A percentile compares a stretch with the other conserved stretches of the same genome.
These are phyloP conservation scores for Schwanniomyces occidentalis DNA, from an alignment of 805 yeast species.

Conservation along the genomic window DNA sequence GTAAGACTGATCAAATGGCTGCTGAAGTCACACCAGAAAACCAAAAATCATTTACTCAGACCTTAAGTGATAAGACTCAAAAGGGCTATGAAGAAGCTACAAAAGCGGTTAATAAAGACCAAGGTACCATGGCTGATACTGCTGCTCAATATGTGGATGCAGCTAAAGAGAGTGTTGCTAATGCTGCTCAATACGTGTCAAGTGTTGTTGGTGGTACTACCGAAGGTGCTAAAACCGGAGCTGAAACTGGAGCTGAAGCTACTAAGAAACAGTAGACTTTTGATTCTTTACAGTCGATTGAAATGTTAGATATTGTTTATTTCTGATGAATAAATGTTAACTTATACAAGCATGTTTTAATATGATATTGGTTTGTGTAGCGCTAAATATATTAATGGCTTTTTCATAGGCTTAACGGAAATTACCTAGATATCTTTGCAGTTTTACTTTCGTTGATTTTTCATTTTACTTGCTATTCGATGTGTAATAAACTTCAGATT, in stretches of 20 bases:
- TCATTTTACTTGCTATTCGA: too few species aligned
- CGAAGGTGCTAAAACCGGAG: constrained; percentile 47
- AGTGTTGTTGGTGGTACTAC: constrained; percentile 57
- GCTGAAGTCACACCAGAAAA: constrained; percentile 60
- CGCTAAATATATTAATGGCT: too few species aligned
- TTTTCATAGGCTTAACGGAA: too few species aligned
- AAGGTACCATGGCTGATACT: constrained; percentile 40
- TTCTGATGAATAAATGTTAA: too few species aligned
- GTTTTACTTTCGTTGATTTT: too few species aligned
- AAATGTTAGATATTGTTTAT: too few species aligned
- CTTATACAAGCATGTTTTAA: too few species aligned
- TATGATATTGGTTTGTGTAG: too few species aligned
- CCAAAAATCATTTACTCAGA: constrained; percentile 70
- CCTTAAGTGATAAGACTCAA: constrained; percentile 60
- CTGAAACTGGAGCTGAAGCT: constrained; percentile 4
- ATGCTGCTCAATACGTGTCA: constrained; percentile 58
- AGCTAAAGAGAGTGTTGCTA: constrained; percentile 55
- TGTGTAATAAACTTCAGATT: too few species aligned
- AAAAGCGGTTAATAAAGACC: constrained; percentile 24
- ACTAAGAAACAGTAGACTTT: constrained; percentile 20
- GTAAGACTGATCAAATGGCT: constrained; percentile 64
- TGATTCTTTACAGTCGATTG: too few species aligned
- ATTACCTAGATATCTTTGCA: too few species aligned
- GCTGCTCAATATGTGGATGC: constrained; percentile 48
- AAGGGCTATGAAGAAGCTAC: constrained; percentile 56